Conservation (phyloP, 805 yeast genomes). For the Wickerhamiella shivajii region DNA sequence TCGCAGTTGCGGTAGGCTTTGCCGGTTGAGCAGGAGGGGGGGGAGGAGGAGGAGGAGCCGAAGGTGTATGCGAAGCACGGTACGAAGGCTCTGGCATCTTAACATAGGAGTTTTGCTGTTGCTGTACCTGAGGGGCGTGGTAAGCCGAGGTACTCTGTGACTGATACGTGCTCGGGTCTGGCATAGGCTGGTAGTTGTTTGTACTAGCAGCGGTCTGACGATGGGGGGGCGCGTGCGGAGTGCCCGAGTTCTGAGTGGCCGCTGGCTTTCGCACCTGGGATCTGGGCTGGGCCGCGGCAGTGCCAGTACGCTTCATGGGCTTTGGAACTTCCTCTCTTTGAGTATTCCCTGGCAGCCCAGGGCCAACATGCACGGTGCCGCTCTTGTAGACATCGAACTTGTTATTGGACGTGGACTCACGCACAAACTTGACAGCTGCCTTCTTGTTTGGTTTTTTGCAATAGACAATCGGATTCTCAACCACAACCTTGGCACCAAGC, state of each 20-base stretch:
- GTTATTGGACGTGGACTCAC: conserved; percentile 39
- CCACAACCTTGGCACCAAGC: conserved; percentile 31
- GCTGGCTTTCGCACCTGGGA: background rate
- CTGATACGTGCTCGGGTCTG: no score
- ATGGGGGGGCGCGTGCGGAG: conserved; percentile 1
- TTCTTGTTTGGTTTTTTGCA: conserved; percentile 78
- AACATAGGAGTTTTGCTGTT: background rate
- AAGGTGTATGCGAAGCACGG: conserved; percentile 11
- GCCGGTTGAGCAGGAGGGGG: conserved; percentile 51
- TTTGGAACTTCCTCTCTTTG: conserved; percentile 64
- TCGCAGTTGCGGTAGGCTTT: conserved; percentile 68
- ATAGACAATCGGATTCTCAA: conserved; percentile 63
- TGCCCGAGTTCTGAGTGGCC: no score
- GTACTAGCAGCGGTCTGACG: background rate
- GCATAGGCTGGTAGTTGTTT: no score
- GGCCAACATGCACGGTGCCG: conserved; percentile 64
- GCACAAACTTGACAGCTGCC: conserved; percentile 56
- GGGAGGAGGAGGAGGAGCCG: conserved; percentile 30
- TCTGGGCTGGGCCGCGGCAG: conserved; percentile 10
- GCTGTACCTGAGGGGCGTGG: background rate
- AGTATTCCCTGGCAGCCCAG: conserved; percentile 64
- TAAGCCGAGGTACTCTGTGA: background rate
- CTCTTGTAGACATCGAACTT: conserved; percentile 73
- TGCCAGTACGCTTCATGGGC: conserved; percentile 16
- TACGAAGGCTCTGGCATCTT: background rate